Conservation (phyloP, 768 basidiomycete genomes). For the Pleurotus sapidus region DNA sequence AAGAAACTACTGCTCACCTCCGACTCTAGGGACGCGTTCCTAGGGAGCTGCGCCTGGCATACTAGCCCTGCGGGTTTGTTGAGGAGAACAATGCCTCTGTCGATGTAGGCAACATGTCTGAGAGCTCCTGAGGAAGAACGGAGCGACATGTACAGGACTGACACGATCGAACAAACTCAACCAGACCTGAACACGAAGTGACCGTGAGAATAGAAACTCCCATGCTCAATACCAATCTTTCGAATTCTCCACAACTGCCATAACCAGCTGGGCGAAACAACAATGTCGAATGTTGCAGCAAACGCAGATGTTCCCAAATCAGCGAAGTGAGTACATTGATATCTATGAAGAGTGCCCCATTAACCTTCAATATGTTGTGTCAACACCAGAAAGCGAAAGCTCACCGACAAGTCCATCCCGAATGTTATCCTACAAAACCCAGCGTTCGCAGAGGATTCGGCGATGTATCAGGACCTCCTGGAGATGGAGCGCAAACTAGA, state of each 20-base stretch:
- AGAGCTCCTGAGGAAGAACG: not conserved
- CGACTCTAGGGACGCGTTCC: conserved; percentile 17
- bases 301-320: conserved; percentile 36
- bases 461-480: conserved; percentile 82
- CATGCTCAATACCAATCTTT: no score
- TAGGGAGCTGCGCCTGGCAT: conserved; percentile 35
- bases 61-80: conserved; percentile 61
- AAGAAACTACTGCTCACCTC: not conserved
- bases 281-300: not conserved
- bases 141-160: not conserved
- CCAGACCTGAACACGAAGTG: no score
- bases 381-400: conserved; percentile 64
- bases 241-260: no score
- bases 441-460: conserved; percentile 76
- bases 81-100: conserved; percentile 49
- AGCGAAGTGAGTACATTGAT: conserved; percentile 26
- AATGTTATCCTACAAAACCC: conserved; percentile 72
- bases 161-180: no score
- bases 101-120: conserved; percentile 41
- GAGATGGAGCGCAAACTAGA: conserved; percentile 91
- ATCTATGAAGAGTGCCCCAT: not conserved
- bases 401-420: conserved; percentile 77
- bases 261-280: no score
- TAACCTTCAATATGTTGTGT: not conserved
- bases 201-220: no score